Evolutionary conservation across 2,329 filamentous ascomycete species (phyloP).

Genomic region (Microsporum audouinii): DNA sequence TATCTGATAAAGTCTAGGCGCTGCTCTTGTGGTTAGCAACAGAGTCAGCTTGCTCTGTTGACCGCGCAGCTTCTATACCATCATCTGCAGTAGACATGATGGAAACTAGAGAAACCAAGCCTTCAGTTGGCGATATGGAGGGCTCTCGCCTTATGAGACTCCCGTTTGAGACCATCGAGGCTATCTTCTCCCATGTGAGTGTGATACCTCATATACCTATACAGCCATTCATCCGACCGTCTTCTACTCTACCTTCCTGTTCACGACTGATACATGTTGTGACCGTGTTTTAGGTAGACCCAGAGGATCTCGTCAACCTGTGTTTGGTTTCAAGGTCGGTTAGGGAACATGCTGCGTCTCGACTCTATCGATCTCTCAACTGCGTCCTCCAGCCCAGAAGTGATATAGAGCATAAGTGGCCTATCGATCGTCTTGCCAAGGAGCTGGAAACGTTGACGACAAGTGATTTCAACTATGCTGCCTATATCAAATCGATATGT

Average conservation of each 20-base stretch:
- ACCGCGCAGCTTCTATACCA: neutral
- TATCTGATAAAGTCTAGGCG: neutral
- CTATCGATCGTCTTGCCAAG: slow-evolving; percentile 47
- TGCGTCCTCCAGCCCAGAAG: slow-evolving; percentile 33
- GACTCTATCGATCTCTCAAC: slow-evolving; percentile 53
- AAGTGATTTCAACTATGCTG: slow-evolving; percentile 53
- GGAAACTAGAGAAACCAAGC: neutral
- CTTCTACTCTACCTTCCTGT: neutral
- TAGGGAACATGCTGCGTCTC: slow-evolving; percentile 45
- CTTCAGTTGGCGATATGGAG: neutral
- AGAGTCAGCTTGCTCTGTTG: neutral
- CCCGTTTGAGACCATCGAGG: slow-evolving; percentile 22
- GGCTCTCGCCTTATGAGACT: slow-evolving; percentile 17
- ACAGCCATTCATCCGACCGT: slow-evolving; percentile 20
- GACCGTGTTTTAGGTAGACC: slow-evolving; percentile 10
- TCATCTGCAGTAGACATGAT: neutral
- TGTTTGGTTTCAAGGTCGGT: slow-evolving; percentile 49
- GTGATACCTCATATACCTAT: slow-evolving; percentile 33
- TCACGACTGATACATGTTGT: neutral
- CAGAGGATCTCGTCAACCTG: slow-evolving; percentile 30
- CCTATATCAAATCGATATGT: slow-evolving; percentile 45
- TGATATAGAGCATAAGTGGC: slow-evolving; percentile 44
- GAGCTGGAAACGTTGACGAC: slow-evolving; percentile 52
- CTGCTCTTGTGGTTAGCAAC: neutral
- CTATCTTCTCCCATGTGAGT: slow-evolving; percentile 25